Evolutionary conservation across 2,329 filamentous ascomycete genomes (phyloP), one percentile per base, ranked within the genome.

Genomic region (Delphinella strobiligena): DNA sequence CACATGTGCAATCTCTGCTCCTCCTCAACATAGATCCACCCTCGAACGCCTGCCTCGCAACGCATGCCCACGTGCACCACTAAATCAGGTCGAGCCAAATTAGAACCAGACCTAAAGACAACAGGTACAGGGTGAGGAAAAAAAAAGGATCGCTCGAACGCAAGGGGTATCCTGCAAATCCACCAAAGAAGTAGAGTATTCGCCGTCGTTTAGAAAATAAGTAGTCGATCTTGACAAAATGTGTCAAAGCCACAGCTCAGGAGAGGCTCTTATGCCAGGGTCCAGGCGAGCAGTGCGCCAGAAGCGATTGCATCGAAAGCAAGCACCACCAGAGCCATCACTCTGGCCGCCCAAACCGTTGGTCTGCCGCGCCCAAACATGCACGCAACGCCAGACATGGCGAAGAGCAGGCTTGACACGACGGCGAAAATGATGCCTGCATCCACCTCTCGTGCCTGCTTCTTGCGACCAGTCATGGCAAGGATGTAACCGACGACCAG

Each of bases 361-460:
- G 51, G 54, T 36, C 70, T 67, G 31, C 63, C 59, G 27, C 75
- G 66, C 37, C 71, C 70, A 10, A 79, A 54, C 46, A 74, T 69
- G 54, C 72, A 68, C 24, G 71, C 74, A 5, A 84, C 64, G 1
- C 70, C 80, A 10, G 71, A 63, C 34, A 76, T 73, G 1, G 74
- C 75, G 50, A 77, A 77, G 44, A 77, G 68, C 31, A 87, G 55
- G 46, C 78, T 82, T 19, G 74, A 67, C 22, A 82, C 68, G 12
- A 81, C 76, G 8, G 81, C 82, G 31, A 84, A 66, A 1, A 82
- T 68, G 2, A 83, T 80, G 7, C 78, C 82, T 0, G 74, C 74
- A 50, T 88, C 81, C 3, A 89, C 83, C 55, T 84, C 76, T n/a
- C 76, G 67, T 4, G 72, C 68, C 47, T 80, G 67, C 55, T 74